Percentiles rank a stretch among this genome's conserved stretches.
phyloP scores from a whole-genome alignment of 2,329 filamentous ascomycete genomes.

The Xylariaceae sp. region DNA sequence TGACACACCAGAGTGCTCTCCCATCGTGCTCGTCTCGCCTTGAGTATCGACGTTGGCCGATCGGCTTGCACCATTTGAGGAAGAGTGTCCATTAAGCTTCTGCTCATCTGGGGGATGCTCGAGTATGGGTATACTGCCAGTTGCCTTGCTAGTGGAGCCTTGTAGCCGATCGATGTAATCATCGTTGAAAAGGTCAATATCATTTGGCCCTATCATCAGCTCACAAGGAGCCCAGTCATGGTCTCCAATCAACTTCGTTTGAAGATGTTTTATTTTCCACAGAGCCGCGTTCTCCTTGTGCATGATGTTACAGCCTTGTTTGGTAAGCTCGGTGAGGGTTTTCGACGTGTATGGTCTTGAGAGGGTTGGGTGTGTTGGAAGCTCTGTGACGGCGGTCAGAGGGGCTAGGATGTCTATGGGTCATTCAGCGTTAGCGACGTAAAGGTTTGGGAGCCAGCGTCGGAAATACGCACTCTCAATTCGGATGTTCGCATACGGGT shows the following conservation, averaged over 20 bases:
- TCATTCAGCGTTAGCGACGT: constrained; percentile 1
- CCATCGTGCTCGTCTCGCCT: constrained; percentile 12
- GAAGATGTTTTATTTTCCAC: constrained; percentile 68
- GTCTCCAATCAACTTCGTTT: constrained; percentile 70
- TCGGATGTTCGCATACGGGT: constrained; percentile 68
- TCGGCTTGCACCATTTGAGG: constrained; percentile 23
- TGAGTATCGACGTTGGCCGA: constrained; percentile 7
- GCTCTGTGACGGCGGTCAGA: constrained; percentile 66
- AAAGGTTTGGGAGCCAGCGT: not conserved
- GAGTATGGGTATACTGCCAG: constrained; percentile 19
- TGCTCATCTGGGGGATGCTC: constrained; percentile 20
- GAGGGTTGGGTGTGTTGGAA: constrained; percentile 68
- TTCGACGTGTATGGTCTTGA: constrained; percentile 70
- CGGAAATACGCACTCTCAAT: constrained; percentile 56
- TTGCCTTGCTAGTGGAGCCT: constrained; percentile 22
- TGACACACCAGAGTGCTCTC: constrained; percentile 29
- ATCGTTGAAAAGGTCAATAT: constrained; percentile 51
- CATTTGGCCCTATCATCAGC: constrained; percentile 51
- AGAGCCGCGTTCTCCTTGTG: constrained; percentile 68
- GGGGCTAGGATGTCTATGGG: constrained; percentile 65
- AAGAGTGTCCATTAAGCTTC: constrained; percentile 20
- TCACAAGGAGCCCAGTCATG: constrained; percentile 61
- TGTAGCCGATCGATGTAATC: constrained; percentile 34
- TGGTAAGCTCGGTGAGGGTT: constrained; percentile 65
- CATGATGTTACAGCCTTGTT: constrained; percentile 64